These are phyloP conservation scores for Nakazawaea peltata DNA, from an alignment of 805 yeast genomes.

Conservation along the genomic window DNA sequence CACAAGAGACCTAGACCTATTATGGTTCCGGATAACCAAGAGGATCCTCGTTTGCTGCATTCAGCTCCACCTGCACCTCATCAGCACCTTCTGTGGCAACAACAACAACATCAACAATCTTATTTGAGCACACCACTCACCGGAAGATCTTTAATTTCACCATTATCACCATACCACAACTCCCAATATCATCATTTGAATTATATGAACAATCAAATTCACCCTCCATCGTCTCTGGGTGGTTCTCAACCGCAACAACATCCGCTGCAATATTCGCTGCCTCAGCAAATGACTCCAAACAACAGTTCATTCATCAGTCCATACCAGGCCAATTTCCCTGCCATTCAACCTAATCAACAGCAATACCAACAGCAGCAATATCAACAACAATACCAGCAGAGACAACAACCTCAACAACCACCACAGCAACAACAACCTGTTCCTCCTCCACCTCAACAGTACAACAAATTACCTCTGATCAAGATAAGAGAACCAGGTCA, in stretches of 20 bases:
- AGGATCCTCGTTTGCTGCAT: not conserved
- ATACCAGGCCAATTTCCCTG: conserved; percentile 6
- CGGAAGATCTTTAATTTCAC: conserved; percentile 4
- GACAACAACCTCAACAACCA: too few relatives aligned
- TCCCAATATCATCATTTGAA: conserved; percentile 9
- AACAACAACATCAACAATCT: not conserved
- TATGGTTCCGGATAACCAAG: conserved; percentile 3
- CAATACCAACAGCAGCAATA: too few relatives aligned
- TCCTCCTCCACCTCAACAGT: not conserved
- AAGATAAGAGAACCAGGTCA: conserved; percentile 4
- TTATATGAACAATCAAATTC: conserved; percentile 6
- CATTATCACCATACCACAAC: conserved; percentile 8
- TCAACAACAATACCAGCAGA: too few relatives aligned
- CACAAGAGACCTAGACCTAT: conserved; percentile 10
- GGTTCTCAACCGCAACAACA: not conserved
- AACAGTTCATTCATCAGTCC: conserved; percentile 4
- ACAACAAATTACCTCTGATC: conserved; percentile 10
- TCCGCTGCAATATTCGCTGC: not conserved
- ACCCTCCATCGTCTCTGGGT: conserved; percentile 2
- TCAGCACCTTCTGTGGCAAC: too few relatives aligned
- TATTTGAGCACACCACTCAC: conserved; percentile 7
- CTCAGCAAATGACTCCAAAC: not conserved
- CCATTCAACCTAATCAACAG: too few relatives aligned
- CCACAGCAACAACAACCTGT: too few relatives aligned
- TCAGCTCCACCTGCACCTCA: too few relatives aligned